Evolutionary conservation across 192 early-diverging fungal species (phyloP).

Genomic region (Spizellomyces punctatus): DNA sequence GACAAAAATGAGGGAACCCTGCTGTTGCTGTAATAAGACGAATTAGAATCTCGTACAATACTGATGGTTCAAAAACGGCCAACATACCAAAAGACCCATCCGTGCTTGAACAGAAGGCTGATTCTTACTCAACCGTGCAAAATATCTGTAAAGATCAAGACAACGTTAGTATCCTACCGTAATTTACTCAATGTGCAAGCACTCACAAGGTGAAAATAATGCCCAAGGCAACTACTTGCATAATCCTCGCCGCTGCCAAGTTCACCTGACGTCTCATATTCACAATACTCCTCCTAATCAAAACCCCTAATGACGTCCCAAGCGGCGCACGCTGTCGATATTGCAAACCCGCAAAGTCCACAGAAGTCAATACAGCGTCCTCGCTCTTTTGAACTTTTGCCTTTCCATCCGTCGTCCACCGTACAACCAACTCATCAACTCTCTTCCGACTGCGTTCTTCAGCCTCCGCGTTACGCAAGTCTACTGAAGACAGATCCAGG

Average conservation of each 20-base stretch:
- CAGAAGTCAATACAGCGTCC: no score
- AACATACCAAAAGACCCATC: slow-evolving; percentile 40
- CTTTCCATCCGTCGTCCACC: slow-evolving; percentile 22
- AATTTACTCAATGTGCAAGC: background rate
- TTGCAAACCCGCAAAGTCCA: slow-evolving; percentile 6
- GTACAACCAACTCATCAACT: slow-evolving; percentile 28
- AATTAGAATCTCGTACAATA: no score
- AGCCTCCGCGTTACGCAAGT: slow-evolving; percentile 32
- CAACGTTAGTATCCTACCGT: background rate
- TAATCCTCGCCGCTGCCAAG: slow-evolving; percentile 37
- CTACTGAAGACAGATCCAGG: slow-evolving; percentile 48
- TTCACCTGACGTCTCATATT: slow-evolving; percentile 40
- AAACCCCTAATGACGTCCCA: slow-evolving; percentile 25
- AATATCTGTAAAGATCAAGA: slow-evolving; percentile 14
- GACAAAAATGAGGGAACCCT: slow-evolving; percentile 42
- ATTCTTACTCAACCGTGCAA: slow-evolving; percentile 25
- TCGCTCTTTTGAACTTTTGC: background rate
- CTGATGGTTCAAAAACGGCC: no score
- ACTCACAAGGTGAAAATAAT: slow-evolving; percentile 44
- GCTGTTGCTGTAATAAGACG: slow-evolving; percentile 35
- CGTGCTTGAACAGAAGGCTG: slow-evolving; percentile 40
- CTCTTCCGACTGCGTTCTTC: slow-evolving; percentile 27
- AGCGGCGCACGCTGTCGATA: slow-evolving; percentile 20
- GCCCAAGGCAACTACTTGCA: slow-evolving; percentile 43
- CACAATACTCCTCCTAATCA: slow-evolving; percentile 33